phyloP scores from a whole-genome alignment of 805 yeast genomes.

The Spathaspora girioi region DNA sequence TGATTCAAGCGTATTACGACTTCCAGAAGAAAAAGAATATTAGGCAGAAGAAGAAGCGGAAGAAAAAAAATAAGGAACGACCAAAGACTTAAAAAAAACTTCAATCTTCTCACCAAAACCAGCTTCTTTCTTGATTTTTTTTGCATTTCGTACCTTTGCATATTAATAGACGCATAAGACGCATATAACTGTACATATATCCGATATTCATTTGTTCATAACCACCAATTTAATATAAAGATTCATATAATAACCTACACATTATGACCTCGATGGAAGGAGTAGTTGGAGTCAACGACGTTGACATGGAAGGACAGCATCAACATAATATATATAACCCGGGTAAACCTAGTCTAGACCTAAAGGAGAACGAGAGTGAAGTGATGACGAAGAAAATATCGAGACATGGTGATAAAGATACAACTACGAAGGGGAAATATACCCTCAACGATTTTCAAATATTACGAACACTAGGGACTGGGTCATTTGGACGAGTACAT shows the following conservation, averaged over 20 bases:
- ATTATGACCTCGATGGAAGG: slow-evolving; percentile 23
- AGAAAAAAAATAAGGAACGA: background rate
- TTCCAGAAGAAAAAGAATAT: background rate
- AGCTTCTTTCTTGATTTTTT: background rate
- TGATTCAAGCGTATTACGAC: background rate
- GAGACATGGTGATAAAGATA: slow-evolving; percentile 19
- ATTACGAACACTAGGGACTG: slow-evolving; percentile 57
- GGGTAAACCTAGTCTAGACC: slow-evolving; percentile 13
- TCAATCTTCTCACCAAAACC: background rate
- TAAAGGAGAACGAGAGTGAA: slow-evolving; percentile 3
- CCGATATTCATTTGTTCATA: background rate
- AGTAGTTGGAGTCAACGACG: slow-evolving; percentile 21
- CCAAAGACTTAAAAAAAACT: background rate
- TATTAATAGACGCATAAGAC: background rate
- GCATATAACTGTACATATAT: background rate
- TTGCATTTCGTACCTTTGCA: background rate
- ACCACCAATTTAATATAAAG: background rate
- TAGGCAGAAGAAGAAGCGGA: background rate
- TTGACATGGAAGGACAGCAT: slow-evolving; percentile 26
- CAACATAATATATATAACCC: slow-evolving; percentile 25
- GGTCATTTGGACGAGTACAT: slow-evolving; percentile 60
- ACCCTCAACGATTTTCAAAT: slow-evolving; percentile 54
- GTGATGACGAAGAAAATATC: slow-evolving; percentile 5
- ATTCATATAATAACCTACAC: background rate
- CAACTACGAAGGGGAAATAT: slow-evolving; percentile 55